Base-by-base conservation (phyloP, 2,329 filamentous ascomycete species). In the Exophiala bonariae region DNA sequence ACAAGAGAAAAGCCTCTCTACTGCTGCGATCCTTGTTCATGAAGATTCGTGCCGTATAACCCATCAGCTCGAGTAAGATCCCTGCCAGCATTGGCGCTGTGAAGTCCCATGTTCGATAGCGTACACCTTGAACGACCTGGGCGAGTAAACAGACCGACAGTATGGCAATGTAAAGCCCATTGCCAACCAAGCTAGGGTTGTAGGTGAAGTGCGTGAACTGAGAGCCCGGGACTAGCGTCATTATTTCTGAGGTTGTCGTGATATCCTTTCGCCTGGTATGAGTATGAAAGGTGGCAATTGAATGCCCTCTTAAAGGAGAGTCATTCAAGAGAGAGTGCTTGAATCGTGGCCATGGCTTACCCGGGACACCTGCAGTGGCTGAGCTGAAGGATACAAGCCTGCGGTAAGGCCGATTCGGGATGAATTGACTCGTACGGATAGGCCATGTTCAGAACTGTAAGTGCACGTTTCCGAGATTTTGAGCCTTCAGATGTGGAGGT, bases 41-140 rank as follows among this genome's bases (percentile, higher is more conserved):
- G 56, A 76, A 66, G 20, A 85, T 65, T 10, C 83, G 73, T 2
- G 77, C 82, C 1, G 63, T 64, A 54, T 86, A 86, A 7, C 82
- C 83, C 17, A 83, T 54, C 10, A 82, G 63, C 63, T 85, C 82
- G 19, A 72, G 68, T 26, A 75, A 41, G 14, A 79, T 69, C 4
- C 82, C 82, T 0, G 76, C 63, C 1, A 69, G 46, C 66, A 85
- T 75, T 35, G 75, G 73, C 16, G 75, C 52, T 42, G 69, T 69
- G 64, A 81, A 83, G 39, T 66, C 68, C 44, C 70, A 71, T 10
- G 72, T 77, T 42, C 67, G 69, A 40, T 75, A 73, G 6, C 68
- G 74, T 39, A 72, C 41, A 30, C 63, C 68, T 52, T 71, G 74
- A 31, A 66, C 67, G 33, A 61, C 52, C 17, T 76, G 51, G 57